phyloP scores from a whole-genome alignment of 2,329 filamentous ascomycete species.

The Ophiostoma sp. region DNA sequence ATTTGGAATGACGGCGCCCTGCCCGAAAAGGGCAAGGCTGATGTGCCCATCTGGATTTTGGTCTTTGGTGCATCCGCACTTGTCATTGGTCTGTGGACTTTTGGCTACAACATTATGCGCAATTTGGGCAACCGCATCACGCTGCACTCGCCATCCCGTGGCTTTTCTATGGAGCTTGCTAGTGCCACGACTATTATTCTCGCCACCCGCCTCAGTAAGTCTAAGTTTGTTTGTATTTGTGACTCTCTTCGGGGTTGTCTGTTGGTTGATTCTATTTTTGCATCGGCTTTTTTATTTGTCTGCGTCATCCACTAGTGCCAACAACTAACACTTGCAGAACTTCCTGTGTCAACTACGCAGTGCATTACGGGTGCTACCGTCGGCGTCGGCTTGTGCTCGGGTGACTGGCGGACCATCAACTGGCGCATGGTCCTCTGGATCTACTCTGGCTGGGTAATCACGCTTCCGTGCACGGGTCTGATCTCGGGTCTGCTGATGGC shows the following conservation, averaged over 20 bases:
- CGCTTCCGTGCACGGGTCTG: slow-evolving; percentile 57
- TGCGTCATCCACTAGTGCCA: not conserved
- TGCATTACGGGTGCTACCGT: slow-evolving; percentile 64
- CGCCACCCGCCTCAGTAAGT: slow-evolving; percentile 55
- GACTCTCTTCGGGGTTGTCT: not conserved
- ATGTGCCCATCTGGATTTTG: slow-evolving; percentile 62
- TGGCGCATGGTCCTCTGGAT: slow-evolving; percentile 64
- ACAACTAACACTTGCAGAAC: slow-evolving; percentile 38
- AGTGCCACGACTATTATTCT: slow-evolving; percentile 63
- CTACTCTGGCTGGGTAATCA: slow-evolving; percentile 61
- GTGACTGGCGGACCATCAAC: slow-evolving; percentile 59
- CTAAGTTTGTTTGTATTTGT: no score
- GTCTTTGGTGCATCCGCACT: slow-evolving; percentile 38
- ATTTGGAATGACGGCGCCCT: slow-evolving; percentile 56
- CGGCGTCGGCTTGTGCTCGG: slow-evolving; percentile 62
- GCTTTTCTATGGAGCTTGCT: slow-evolving; percentile 60
- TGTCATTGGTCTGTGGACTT: slow-evolving; percentile 59
- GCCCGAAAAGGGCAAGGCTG: slow-evolving; percentile 42
- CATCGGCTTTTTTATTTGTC: no score
- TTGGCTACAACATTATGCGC: slow-evolving; percentile 64
- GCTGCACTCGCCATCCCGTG: slow-evolving; percentile 56
- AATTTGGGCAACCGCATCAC: slow-evolving; percentile 60
- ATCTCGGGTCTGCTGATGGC: slow-evolving; percentile 63
- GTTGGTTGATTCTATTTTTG: slow-evolving; percentile 28
- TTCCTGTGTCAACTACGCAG: slow-evolving; percentile 66